Percentiles rank a stretch among this genome's conserved stretches.
phyloP scores from a whole-genome alignment of 805 yeast species.

The Candida khao-thaluensis region DNA sequence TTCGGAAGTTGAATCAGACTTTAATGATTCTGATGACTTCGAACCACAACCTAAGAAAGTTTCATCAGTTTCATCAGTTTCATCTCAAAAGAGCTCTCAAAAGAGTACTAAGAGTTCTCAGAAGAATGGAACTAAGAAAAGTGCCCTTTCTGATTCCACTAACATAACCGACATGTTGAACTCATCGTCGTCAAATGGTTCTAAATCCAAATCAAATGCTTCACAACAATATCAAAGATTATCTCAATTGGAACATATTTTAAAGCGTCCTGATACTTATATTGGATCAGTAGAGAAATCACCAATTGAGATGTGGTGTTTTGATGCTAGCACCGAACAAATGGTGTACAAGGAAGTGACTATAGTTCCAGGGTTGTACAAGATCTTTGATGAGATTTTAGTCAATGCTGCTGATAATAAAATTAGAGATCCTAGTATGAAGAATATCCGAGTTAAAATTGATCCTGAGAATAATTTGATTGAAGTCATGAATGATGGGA shows the following conservation, averaged over 20 bases:
- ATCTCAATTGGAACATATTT: slow-evolving; percentile 92
- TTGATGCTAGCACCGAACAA: slow-evolving; percentile 47
- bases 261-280: slow-evolving; percentile 97
- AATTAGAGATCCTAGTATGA: slow-evolving; percentile 91
- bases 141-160: slow-evolving; percentile 25
- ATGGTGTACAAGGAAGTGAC: slow-evolving; percentile 59
- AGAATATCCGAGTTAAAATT: slow-evolving; percentile 76
- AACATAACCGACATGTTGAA: slow-evolving; percentile 16
- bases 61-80: background rate
- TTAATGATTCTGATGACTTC: slow-evolving; percentile 6
- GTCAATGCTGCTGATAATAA: slow-evolving; percentile 99
- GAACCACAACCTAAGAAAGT: background rate
- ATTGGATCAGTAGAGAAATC: slow-evolving; percentile 90
- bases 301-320: slow-evolving; percentile 82
- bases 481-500: slow-evolving; percentile 87
- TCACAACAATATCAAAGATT: slow-evolving; percentile 87
- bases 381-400: slow-evolving; percentile 93
- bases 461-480: slow-evolving; percentile 72
- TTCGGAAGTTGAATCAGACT: slow-evolving; percentile 6
- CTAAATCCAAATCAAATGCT: slow-evolving; percentile 27
- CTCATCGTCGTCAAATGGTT: background rate
- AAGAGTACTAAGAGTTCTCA: no score
- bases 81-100: background rate
- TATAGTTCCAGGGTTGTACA: slow-evolving; percentile 93
- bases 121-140: slow-evolving; percentile 6